Conservation (phyloP, 108 stramenopile genomes). For the Discostella pseudostelligera region DNA sequence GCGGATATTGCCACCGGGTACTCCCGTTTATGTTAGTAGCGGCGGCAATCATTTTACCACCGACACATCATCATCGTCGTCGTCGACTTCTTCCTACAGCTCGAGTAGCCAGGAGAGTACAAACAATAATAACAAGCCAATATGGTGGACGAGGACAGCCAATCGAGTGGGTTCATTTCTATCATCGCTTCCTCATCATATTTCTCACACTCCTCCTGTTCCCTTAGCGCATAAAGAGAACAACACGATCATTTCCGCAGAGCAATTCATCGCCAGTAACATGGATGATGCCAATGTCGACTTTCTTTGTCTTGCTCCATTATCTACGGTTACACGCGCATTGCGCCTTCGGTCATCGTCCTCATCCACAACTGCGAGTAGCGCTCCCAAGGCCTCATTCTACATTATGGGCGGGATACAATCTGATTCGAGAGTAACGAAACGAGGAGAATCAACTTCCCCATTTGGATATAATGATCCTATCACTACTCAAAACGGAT, state of each 20-base stretch:
- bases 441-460: conserved; percentile 38
- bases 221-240: background rate
- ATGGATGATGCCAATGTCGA: conserved; percentile 29
- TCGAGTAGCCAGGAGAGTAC: too few relatives aligned
- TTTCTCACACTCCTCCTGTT: too few relatives aligned
- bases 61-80: background rate
- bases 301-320: conserved; percentile 39
- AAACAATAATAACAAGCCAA: conserved; percentile 8
- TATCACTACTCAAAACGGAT: background rate
- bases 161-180: conserved; percentile 17
- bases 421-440: conserved; percentile 23
- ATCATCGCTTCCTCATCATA: conserved; percentile 24
- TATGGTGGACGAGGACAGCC: conserved; percentile 37
- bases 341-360: conserved; percentile 7
- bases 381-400: conserved; percentile 4
- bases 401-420: conserved; percentile 40
- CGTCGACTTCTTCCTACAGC: too few relatives aligned
- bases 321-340: conserved; percentile 21
- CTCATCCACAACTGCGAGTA: background rate
- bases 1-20: conserved; percentile 24
- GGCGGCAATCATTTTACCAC: background rate
- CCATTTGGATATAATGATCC: conserved; percentile 28
- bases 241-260: conserved; percentile 9
- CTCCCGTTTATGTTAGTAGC: conserved; percentile 24
- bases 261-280: conserved; percentile 20